A percentile compares a stretch with the other conserved stretches of the same genome.
Evolutionary conservation across 768 basidiomycete genomes (phyloP).

Genomic region (Galerina marginata): DNA sequence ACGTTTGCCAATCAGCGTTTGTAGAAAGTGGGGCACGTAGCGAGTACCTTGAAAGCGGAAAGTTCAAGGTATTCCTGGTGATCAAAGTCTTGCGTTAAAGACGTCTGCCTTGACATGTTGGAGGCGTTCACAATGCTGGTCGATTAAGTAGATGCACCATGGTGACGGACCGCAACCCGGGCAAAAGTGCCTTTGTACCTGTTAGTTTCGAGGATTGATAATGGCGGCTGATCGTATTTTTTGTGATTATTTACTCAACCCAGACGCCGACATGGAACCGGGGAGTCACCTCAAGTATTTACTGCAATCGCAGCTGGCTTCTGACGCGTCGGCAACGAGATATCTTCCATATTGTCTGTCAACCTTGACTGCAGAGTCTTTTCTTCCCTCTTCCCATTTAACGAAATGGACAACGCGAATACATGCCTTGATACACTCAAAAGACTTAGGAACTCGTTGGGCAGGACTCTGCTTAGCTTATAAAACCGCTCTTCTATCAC

Average conservation of each 20-base stretch:
- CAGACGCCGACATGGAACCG: constrained; percentile 43
- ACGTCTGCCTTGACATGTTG: constrained; percentile 20
- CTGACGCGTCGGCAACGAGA: constrained; percentile 64
- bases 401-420: constrained; percentile 80
- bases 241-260: constrained; percentile 7
- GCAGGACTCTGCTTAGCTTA: constrained; percentile 78
- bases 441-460: constrained; percentile 80
- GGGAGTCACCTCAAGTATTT: constrained; percentile 64
- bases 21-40: constrained; percentile 1
- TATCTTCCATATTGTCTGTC: constrained; percentile 66
- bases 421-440: constrained; percentile 76
- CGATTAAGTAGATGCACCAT: background rate
- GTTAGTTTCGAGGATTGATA: constrained; percentile 23
- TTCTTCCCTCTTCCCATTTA: constrained; percentile 67
- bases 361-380: constrained; percentile 54
- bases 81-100: constrained; percentile 25
- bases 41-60: constrained; percentile 60
- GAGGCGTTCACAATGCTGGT: background rate
- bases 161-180: background rate
- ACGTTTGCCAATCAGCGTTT: background rate
- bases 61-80: constrained; percentile 59
- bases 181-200: constrained; percentile 16
- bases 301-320: constrained; percentile 73
- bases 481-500: constrained; percentile 65
- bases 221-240: constrained; percentile 8